Percentiles rank a stretch among this genome's conserved stretches.
Evolutionary conservation across 768 basidiomycete species (phyloP).

Genomic region (Phylloporus sp.): DNA sequence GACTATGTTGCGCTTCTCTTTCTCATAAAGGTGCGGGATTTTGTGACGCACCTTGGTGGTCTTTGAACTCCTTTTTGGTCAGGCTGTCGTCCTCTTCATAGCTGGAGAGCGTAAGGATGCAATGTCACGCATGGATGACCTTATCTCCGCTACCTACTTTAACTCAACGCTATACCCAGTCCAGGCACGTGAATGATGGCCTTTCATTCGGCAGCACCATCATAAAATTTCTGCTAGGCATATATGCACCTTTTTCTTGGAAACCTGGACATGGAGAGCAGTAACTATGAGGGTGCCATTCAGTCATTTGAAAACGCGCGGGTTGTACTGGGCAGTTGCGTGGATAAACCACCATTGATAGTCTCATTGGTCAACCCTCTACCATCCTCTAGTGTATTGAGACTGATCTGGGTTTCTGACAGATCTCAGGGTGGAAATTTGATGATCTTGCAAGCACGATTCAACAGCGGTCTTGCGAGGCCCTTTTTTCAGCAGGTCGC

Average conservation of each 20-base stretch:
- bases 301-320: background rate
- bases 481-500: background rate
- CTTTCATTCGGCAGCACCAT: background rate
- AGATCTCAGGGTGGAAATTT: slow-evolving; percentile 11
- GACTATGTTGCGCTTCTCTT: too few relatives aligned
- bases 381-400: background rate
- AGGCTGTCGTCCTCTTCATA: too few relatives aligned
- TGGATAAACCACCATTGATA: background rate
- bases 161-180: background rate
- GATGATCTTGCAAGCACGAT: background rate
- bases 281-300: background rate
- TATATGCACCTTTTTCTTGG: background rate
- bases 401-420: background rate
- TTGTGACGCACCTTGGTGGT: too few relatives aligned
- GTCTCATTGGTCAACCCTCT: background rate
- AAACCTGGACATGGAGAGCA: background rate
- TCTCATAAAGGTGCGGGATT: too few relatives aligned
- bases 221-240: background rate
- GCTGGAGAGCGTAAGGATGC: too few relatives aligned
- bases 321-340: too few relatives aligned
- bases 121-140: too few relatives aligned
- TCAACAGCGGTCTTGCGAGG: slow-evolving; percentile 2
- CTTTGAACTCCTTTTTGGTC: too few relatives aligned
- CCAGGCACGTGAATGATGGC: background rate
- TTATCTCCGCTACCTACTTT: too few relatives aligned